These are phyloP conservation scores for Aspergillus udagawae DNA, from an alignment of 2,329 filamentous ascomycete species.

Conservation along the genomic window DNA sequence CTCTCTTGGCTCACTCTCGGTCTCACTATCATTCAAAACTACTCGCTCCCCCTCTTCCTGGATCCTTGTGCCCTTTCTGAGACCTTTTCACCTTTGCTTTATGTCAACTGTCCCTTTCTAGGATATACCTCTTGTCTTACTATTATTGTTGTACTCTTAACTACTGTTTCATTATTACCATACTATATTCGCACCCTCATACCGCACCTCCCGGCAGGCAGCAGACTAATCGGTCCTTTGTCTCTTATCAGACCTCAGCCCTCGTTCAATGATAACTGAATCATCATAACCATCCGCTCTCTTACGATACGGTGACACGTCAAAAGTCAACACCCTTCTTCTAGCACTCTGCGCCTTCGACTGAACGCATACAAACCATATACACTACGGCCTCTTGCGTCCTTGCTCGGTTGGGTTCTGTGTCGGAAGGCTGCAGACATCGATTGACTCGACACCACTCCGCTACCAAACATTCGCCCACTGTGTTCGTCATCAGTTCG, in stretches of 20 bases:
- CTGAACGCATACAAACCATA: neutral
- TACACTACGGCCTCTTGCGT: conserved; percentile 12
- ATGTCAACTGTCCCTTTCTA: neutral
- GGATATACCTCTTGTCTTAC: neutral
- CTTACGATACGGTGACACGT: conserved; percentile 1
- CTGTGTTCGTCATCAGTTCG: neutral
- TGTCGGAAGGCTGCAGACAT: conserved; percentile 6
- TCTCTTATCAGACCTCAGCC: conserved; percentile 9
- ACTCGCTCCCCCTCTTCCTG: neutral
- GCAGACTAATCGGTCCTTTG: conserved; percentile 12
- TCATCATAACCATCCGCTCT: neutral
- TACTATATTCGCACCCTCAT: neutral
- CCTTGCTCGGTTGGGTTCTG: conserved; percentile 1
- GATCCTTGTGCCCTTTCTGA: neutral
- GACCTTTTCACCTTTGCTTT: neutral
- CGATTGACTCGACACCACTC: neutral
- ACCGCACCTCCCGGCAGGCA: conserved; percentile 1
- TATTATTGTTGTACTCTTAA: neutral
- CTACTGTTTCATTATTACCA: neutral
- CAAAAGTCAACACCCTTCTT: conserved; percentile 1
- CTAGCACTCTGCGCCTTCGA: conserved; percentile 3
- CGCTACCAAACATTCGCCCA: neutral
- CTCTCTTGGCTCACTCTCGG: neutral
- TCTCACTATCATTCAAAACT: conserved; percentile 1
- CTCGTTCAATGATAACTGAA: conserved; percentile 8